Conservation (phyloP, 2,329 filamentous ascomycete genomes). For the Colletotrichum musae region DNA sequence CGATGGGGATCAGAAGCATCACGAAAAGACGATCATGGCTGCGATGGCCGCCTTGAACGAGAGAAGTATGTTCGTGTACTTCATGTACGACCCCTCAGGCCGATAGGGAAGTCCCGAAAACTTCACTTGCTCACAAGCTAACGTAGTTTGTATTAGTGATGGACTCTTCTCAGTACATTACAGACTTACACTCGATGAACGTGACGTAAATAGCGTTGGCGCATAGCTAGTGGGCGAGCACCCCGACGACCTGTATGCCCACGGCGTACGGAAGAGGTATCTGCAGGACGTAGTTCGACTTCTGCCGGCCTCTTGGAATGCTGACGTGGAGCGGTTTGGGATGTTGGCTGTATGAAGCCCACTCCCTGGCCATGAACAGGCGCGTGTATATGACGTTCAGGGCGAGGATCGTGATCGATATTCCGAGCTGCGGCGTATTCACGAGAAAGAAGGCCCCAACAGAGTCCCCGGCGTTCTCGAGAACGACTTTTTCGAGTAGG, state of each 20-base stretch:
- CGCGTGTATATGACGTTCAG: slow-evolving; percentile 19
- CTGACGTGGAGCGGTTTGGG: slow-evolving; percentile 10
- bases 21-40: not conserved
- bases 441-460: not conserved
- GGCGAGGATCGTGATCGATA: slow-evolving; percentile 7
- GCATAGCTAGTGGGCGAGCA: slow-evolving; percentile 16
- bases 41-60: slow-evolving; percentile 2
- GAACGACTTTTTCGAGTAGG: not conserved
- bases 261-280: slow-evolving; percentile 5
- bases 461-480: not conserved
- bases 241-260: not conserved
- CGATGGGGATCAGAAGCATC: not conserved
- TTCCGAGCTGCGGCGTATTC: slow-evolving; percentile 6
- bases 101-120: not conserved
- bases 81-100: not conserved
- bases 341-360: not conserved
- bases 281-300: not conserved
- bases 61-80: not conserved
- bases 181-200: slow-evolving; percentile 5
- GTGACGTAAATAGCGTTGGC: slow-evolving; percentile 14
- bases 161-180: no score
- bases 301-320: slow-evolving; percentile 6
- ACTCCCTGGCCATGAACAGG: slow-evolving; percentile 14
- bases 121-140: not conserved
- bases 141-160: no score